Evolutionary conservation across 2,329 filamentous ascomycete species (phyloP), one percentile per base, ranked within the genome.

Genomic region (Clonostachys rosea): DNA sequence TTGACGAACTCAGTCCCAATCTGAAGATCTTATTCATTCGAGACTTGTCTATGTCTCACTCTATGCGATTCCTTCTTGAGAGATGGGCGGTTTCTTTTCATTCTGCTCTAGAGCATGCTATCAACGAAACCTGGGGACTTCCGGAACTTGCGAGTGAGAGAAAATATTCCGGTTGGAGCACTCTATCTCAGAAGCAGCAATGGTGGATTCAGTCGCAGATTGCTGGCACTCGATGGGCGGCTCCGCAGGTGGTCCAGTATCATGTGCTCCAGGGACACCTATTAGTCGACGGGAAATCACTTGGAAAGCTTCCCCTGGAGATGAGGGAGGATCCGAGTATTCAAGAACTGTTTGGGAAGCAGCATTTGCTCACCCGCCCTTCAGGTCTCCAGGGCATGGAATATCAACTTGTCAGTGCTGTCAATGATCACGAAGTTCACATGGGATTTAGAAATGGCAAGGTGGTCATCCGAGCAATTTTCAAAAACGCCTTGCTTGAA

Each of bases 381-480:
- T 86, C 83, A 0, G 47, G 52, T 0, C 49, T 79, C 0, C 59
- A 56, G 0, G 79, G 76, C 0, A 83, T 86, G 75, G 69, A 69
- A 1, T 76, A 82, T 65, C 65, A 47, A 47, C 60, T 59, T 1
- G 49, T 36, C 60, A 68, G 14, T 36, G 17, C 33, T 1, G 34
- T 54, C 10, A 17, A 47, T 11, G 50, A 14, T 0, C 52, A 63
- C 30, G 47, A 55, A 1, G 62, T 87, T 2, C 79, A 87, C 54
- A 54, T 87, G 39, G 81, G 82, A 0, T 68, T 73, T 14, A 65
- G 72, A 0, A 49, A 63, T 2, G 54, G 57, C 0, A 30, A 50
- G 0, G 53, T 78, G 0, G 53, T 81, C 0, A 67, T 84, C 5
- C 66, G 69, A 34, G 73, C 74, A 4, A 40, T 8, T n/a, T 50